A percentile compares a stretch with the other conserved stretches of the same genome.
These are phyloP conservation scores for Jacaranda copaia DNA, from an alignment of 257 asterid species.

Conservation along the genomic window DNA sequence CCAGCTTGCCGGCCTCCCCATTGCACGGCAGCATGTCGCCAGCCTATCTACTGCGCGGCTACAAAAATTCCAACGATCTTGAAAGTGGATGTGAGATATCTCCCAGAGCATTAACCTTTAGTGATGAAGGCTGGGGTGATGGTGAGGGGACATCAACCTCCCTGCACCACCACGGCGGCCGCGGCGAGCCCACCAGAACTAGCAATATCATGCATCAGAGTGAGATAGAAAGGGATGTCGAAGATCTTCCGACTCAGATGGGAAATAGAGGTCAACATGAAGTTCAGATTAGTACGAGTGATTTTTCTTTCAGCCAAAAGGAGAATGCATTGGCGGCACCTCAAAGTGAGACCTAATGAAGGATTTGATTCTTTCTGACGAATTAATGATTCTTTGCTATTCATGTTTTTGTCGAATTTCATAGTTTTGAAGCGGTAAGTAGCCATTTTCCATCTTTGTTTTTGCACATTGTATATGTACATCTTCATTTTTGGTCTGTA, in stretches of 20 bases:
- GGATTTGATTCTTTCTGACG: not conserved
- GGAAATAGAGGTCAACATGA: constrained; percentile 30
- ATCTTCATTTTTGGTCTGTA: not conserved
- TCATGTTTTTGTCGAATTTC: not conserved
- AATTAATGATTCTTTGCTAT: not conserved
- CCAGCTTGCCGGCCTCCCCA: constrained; percentile 76
- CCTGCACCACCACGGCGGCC: no score
- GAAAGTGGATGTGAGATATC: constrained; percentile 37
- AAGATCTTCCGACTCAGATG: constrained; percentile 17
- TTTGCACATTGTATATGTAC: not conserved
- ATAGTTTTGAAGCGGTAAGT: constrained; percentile 7
- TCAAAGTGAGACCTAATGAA: no score
- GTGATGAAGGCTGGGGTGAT: not conserved
- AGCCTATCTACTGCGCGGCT: constrained; percentile 57
- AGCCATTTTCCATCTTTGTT: not conserved
- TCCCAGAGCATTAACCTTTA: constrained; percentile 2
- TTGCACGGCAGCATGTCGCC: constrained; percentile 68
- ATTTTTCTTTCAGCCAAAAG: constrained; percentile 49
- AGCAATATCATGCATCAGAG: not conserved
- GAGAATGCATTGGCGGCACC: no score
- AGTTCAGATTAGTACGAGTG: constrained; percentile 28
- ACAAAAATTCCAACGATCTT: constrained; percentile 38
- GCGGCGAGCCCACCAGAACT: not conserved
- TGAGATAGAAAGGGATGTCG: constrained; percentile 48
- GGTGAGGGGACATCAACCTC: no score